These are phyloP conservation scores for Pittosporum tobira DNA, from an alignment of 129 eudicot species.

Conservation along the genomic window DNA sequence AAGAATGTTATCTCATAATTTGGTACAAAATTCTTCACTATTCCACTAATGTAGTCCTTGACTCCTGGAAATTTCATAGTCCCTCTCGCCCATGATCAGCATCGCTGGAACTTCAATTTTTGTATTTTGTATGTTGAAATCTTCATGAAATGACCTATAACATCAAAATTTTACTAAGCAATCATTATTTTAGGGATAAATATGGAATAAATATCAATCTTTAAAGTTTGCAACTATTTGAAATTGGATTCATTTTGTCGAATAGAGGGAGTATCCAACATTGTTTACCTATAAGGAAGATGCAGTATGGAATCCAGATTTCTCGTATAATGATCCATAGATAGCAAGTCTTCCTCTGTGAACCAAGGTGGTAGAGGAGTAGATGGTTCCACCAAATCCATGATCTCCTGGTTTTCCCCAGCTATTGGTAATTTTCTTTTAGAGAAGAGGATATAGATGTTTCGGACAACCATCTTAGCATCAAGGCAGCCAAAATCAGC, in stretches of 20 bases:
- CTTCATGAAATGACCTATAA: constrained; percentile 18
- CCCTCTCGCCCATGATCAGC: constrained; percentile 29
- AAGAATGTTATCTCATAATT: constrained; percentile 25
- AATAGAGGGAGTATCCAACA: neutral
- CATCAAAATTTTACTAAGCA: neutral
- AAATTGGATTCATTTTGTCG: neutral
- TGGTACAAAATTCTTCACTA: constrained; percentile 25
- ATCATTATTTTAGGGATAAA: neutral
- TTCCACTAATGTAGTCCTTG: constrained; percentile 24
- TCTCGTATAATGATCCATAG: too few relatives aligned
- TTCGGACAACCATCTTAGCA: neutral
- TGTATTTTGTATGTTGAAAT: constrained; percentile 6
- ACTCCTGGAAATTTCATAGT: constrained; percentile 33
- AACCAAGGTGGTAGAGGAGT: neutral
- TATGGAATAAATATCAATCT: neutral
- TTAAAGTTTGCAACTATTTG: neutral
- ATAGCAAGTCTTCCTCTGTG: too few relatives aligned
- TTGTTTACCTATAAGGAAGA: neutral
- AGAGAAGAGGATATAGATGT: neutral
- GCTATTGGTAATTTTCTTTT: neutral
- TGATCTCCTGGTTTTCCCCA: neutral
- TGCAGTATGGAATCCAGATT: too few relatives aligned
- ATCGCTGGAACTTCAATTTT: constrained; percentile 25
- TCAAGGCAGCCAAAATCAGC: neutral
- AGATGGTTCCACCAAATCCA: neutral